phyloP scores from a whole-genome alignment of 2,329 filamentous ascomycete genomes.

The Beauveria bassiana region DNA sequence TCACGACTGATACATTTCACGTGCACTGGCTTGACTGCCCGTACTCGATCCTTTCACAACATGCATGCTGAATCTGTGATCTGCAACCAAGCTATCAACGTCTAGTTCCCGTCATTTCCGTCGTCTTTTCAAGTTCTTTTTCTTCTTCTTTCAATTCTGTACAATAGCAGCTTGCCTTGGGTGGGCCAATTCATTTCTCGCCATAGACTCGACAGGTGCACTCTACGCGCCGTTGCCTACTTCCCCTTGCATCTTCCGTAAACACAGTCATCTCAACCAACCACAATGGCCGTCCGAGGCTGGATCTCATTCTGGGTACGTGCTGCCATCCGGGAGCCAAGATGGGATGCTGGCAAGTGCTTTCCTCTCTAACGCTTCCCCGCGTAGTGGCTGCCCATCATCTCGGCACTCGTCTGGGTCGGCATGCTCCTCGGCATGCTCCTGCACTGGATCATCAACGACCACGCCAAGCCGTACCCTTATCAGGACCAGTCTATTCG shows the following conservation, averaged over 20 bases:
- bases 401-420: conserved; percentile 59
- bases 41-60: no score
- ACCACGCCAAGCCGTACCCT: conserved; percentile 45
- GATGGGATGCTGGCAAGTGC: background rate
- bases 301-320: conserved; percentile 34
- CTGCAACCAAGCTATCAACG: background rate
- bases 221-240: background rate
- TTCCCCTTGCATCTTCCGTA: no score
- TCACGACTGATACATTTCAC: no score
- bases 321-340: background rate
- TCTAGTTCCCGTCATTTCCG: background rate
- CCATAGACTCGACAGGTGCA: background rate
- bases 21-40: no score
- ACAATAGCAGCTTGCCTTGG: background rate
- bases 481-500: conserved; percentile 51
- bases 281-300: conserved; percentile 24
- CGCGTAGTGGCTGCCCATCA: conserved; percentile 55
- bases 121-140: background rate
- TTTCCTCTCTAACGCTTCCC: background rate
- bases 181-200: background rate
- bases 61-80: background rate
- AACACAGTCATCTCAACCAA: background rate
- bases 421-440: conserved; percentile 62
- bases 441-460: conserved; percentile 57
- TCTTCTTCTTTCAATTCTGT: background rate